Conservation (phyloP, 2,329 filamentous ascomycete species). For the Didymella sp. region DNA sequence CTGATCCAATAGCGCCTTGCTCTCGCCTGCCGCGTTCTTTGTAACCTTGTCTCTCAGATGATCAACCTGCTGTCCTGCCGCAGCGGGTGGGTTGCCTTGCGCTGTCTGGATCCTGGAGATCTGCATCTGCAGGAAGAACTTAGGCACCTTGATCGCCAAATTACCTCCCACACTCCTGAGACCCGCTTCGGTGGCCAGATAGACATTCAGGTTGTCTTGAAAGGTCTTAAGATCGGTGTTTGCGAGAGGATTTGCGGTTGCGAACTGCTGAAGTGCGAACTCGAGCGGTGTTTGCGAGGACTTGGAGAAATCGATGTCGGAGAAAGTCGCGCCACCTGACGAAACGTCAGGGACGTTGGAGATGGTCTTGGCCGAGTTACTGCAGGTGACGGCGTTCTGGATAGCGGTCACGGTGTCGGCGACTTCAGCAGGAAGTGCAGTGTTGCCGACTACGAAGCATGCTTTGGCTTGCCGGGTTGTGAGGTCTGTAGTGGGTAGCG, state of each 20-base stretch:
- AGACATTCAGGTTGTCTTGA: slow-evolving; percentile 62
- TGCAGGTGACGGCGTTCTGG: slow-evolving; percentile 59
- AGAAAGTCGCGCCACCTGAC: slow-evolving; percentile 60
- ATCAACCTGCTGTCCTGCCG: slow-evolving; percentile 62
- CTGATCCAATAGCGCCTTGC: slow-evolving; percentile 59
- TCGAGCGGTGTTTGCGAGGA: slow-evolving; percentile 58
- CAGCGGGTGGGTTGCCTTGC: slow-evolving; percentile 62
- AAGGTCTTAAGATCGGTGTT: slow-evolving; percentile 59
- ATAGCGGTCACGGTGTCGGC: slow-evolving; percentile 54
- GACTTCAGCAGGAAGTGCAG: slow-evolving; percentile 60
- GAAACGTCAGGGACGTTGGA: slow-evolving; percentile 64
- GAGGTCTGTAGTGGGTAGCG: slow-evolving; percentile 22
- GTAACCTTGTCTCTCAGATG: slow-evolving; percentile 65
- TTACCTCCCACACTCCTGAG: slow-evolving; percentile 61
- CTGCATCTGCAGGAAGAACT: slow-evolving; percentile 69
- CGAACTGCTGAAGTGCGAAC: slow-evolving; percentile 63
- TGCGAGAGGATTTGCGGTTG: slow-evolving; percentile 59
- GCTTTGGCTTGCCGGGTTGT: slow-evolving; percentile 38
- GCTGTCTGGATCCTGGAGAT: slow-evolving; percentile 66
- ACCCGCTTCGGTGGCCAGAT: slow-evolving; percentile 66
- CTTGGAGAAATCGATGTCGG: slow-evolving; percentile 63
- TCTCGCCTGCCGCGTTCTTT: slow-evolving; percentile 62
- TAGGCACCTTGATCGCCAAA: slow-evolving; percentile 66
- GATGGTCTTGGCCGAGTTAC: slow-evolving; percentile 57
- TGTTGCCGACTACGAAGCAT: slow-evolving; percentile 64